Conservation (phyloP, 2,329 filamentous ascomycete genomes). For the Botrytis porri region DNA sequence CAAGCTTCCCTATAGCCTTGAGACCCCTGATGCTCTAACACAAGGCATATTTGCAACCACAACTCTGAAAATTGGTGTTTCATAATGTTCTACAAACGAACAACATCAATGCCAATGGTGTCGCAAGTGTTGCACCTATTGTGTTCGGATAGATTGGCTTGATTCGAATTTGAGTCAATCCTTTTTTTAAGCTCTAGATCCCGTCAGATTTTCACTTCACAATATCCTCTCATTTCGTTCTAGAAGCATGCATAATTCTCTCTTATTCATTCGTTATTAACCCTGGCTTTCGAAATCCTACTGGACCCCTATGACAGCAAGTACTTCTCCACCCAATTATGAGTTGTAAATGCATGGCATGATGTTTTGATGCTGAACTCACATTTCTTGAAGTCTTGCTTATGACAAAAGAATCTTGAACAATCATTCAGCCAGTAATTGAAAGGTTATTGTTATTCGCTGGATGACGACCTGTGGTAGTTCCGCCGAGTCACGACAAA, state of each 20-base stretch:
- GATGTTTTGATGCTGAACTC: background rate
- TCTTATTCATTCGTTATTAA: background rate
- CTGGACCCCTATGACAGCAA: constrained; percentile 1
- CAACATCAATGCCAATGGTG: constrained; percentile 2
- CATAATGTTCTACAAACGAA: constrained; percentile 7
- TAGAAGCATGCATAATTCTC: background rate
- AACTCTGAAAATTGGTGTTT: constrained; percentile 15
- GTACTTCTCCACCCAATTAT: constrained; percentile 14
- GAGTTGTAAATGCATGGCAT: constrained; percentile 15
- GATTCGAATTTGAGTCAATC: background rate
- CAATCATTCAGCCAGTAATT: no score
- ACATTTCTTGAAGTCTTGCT: background rate
- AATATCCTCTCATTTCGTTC: background rate
- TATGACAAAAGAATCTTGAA: background rate
- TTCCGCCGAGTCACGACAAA: background rate
- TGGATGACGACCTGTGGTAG: background rate
- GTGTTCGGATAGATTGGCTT: constrained; percentile 1
- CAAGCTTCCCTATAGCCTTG: constrained; percentile 2
- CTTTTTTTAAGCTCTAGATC: background rate
- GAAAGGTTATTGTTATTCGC: background rate
- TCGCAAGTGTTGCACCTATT: constrained; percentile 6
- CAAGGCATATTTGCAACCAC: constrained; percentile 8
- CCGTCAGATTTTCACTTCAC: background rate
- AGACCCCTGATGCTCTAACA: constrained; percentile 12
- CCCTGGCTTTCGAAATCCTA: background rate